Conservation (phyloP, 495 filamentous ascomycete genomes). For the Parmelia sp. region DNA sequence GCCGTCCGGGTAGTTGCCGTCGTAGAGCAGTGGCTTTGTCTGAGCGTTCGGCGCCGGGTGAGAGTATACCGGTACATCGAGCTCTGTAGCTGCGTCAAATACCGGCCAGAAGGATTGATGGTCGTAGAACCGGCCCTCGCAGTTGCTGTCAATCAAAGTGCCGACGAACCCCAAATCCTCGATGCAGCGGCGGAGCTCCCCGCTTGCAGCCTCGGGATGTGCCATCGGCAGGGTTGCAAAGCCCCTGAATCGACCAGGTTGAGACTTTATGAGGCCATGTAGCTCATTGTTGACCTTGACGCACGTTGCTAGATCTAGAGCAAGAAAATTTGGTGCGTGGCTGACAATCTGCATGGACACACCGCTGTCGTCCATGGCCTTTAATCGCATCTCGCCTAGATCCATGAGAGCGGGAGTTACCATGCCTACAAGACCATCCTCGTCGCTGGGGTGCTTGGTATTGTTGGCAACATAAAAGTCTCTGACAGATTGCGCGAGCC, state of each 20-base stretch:
- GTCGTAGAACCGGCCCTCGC: background rate
- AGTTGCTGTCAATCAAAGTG: background rate
- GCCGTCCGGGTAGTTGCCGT: constrained; percentile 7
- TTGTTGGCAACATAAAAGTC: constrained; percentile 12
- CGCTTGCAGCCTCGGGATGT: too few relatives aligned
- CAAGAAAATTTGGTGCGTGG: background rate
- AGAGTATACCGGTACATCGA: background rate
- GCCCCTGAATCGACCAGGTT: too few relatives aligned
- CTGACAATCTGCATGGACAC: constrained; percentile 4
- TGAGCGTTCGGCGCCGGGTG: background rate
- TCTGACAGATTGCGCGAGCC: constrained; percentile 37
- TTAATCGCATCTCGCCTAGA: background rate
- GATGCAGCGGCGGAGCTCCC: too few relatives aligned
- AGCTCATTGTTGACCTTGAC: constrained; percentile 7
- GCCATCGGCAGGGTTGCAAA: too few relatives aligned
- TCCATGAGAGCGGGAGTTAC: constrained; percentile 3
- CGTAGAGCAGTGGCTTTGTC: background rate
- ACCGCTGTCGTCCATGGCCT: constrained; percentile 2
- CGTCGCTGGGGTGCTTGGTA: background rate
- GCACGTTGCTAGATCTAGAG: background rate
- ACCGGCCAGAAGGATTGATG: background rate
- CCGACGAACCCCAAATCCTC: constrained; percentile 9
- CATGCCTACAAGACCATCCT: constrained; percentile 4
- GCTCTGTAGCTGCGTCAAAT: background rate
- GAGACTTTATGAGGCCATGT: background rate